Evolutionary conservation across 768 basidiomycete genomes (phyloP), one percentile per base, ranked within the genome.

Genomic region (Rossbeevera mucosa): DNA sequence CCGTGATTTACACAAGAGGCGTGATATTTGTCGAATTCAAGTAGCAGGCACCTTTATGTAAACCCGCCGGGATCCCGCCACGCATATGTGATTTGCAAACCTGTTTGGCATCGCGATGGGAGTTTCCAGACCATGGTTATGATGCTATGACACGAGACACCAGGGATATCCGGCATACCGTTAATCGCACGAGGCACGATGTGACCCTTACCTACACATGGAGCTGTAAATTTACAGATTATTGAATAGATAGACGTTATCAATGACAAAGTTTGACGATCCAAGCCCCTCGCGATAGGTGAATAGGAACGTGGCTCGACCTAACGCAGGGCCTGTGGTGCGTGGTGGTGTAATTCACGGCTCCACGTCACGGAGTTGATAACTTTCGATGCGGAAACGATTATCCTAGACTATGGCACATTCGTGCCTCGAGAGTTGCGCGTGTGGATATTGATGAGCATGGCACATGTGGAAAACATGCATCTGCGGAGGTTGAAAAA

Each of bases 221-320:
- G 14, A 30, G 29, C 29, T 13, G 29, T 13, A n/a, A n/a, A n/a
- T n/a, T n/a, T n/a, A n/a, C n/a, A n/a, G n/a, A n/a, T n/a, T n/a
- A n/a, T 16, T 16, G 36, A 43, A 46, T 44, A 43, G 9, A 7
- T n/a, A 4, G 7, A 28, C 9, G 22, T 30, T 5, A 24, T 14
- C 18, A 7, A 43, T 13, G 25, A 29, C 20, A 44, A 26, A 14
- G 8, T 13, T 60, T 56, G 47, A 42, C 44, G 58, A 56, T 59
- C 53, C 28, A 18, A 16, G n/a, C n/a, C 5, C 36, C 18, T 18
- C 6, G 36, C 5, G 36, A 38, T n/a, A 4, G 30, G 29, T 22
- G 22, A 40, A 26, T 18, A 18, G n/a, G n/a, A 18, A 38, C 36
- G 33, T n/a, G n/a, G 36, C n/a, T n/a, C 36, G 36, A 38, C n/a